phyloP scores from a whole-genome alignment of 306 rosid species.

The Rosa multiflora region DNA sequence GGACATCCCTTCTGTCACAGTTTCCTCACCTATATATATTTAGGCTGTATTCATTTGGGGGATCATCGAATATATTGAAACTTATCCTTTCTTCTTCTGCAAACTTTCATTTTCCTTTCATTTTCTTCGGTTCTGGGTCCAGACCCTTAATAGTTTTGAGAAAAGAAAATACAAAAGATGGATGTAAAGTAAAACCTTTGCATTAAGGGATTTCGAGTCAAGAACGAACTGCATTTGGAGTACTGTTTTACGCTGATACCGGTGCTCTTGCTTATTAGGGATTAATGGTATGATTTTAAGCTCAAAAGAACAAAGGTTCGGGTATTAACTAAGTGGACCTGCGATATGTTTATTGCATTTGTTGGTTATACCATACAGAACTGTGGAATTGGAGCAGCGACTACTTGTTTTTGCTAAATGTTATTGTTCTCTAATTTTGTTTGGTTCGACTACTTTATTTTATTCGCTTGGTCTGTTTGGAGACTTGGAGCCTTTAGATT shows the following conservation, averaged over 20 bases:
- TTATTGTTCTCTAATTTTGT: neutral
- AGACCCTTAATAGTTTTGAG: too few relatives aligned
- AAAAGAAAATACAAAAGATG: slow-evolving; percentile 8
- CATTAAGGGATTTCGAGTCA: slow-evolving; percentile 63
- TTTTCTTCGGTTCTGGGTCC: too few relatives aligned
- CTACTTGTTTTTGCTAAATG: neutral
- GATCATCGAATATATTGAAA: too few relatives aligned
- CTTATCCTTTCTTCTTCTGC: too few relatives aligned
- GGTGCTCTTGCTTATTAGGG: neutral
- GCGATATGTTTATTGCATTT: slow-evolving; percentile 25
- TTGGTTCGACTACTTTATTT: neutral
- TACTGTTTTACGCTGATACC: neutral
- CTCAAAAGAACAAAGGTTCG: slow-evolving; percentile 49
- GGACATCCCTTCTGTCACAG: too few relatives aligned
- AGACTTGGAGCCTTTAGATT: too few relatives aligned
- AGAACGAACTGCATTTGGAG: slow-evolving; percentile 74
- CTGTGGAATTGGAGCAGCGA: neutral
- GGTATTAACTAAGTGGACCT: slow-evolving; percentile 79
- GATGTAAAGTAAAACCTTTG: slow-evolving; percentile 23
- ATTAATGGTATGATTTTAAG: neutral
- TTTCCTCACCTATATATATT: too few relatives aligned
- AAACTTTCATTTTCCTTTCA: too few relatives aligned
- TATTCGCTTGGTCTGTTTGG: too few relatives aligned
- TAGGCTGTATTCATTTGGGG: too few relatives aligned
- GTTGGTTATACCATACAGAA: slow-evolving; percentile 6